phyloP scores from a whole-genome alignment of 495 filamentous ascomycete species.

The Barbatosphaeria neglecta region DNA sequence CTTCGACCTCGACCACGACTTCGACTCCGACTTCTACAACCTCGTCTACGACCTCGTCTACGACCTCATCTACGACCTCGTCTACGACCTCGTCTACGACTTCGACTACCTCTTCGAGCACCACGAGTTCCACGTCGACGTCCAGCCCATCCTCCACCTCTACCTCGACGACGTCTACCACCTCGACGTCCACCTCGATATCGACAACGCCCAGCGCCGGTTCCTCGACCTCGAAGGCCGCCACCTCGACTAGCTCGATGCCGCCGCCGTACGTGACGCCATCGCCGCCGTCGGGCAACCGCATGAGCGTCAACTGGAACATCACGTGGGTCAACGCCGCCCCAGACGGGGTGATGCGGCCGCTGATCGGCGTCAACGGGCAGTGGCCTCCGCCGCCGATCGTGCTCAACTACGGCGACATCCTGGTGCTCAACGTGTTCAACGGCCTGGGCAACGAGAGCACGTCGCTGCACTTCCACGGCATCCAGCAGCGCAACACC shows the following conservation, averaged over 20 bases:
- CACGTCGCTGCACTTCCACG: constrained; percentile 60
- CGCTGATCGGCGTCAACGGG: constrained; percentile 58
- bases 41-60: neutral
- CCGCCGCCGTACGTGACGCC: constrained; percentile 4
- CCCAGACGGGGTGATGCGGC: constrained; percentile 49
- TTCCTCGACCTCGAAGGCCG: neutral
- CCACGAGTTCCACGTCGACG: neutral
- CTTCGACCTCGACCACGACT: neutral
- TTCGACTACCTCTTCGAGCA: neutral
- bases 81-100: neutral
- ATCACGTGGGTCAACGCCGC: constrained; percentile 50
- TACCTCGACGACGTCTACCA: neutral
- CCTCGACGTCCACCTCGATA: neutral
- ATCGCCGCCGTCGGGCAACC: neutral
- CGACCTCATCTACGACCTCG: no score
- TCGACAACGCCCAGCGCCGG: neutral
- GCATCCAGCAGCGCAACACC: constrained; percentile 52
- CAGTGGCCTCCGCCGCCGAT: constrained; percentile 54
- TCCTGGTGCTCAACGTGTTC: constrained; percentile 46
- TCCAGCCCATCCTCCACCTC: neutral
- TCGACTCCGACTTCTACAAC: no score
- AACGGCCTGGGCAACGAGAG: constrained; percentile 53
- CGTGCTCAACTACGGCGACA: constrained; percentile 49
- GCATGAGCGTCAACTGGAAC: constrained; percentile 30
- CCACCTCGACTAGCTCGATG: constrained; percentile 19